A percentile compares a stretch with the other conserved stretches of the same genome.
phyloP scores from a whole-genome alignment of 305 asterid genomes.

The Rubia peregrina region DNA sequence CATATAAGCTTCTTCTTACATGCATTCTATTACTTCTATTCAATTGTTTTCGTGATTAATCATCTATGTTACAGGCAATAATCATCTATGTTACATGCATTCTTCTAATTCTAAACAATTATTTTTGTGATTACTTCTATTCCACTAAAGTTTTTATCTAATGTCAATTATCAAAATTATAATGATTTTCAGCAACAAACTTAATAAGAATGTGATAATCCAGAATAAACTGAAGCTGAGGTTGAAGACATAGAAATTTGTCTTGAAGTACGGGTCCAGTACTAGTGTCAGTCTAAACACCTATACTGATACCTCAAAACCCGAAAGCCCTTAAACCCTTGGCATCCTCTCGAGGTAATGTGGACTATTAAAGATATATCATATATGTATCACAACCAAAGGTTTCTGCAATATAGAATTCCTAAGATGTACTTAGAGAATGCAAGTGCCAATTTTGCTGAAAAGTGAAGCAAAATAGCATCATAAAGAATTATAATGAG shows the following conservation, averaged over 20 bases:
- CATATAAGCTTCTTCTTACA: background rate
- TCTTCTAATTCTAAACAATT: too few relatives aligned
- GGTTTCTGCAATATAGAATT: conserved; percentile 36
- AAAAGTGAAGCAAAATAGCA: conserved; percentile 19
- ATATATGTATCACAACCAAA: conserved; percentile 70
- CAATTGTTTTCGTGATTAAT: conserved; percentile 6
- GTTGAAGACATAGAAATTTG: conserved; percentile 77
- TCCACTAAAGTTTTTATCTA: too few relatives aligned
- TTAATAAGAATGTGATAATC: background rate
- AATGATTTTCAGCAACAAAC: background rate
- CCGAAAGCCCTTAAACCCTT: conserved; percentile 30
- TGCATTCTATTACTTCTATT: background rate
- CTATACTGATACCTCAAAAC: conserved; percentile 34
- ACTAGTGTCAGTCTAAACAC: conserved; percentile 21
- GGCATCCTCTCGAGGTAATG: conserved; percentile 55
- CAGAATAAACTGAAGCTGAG: conserved; percentile 87
- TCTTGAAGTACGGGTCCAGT: conserved; percentile 36
- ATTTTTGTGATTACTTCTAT: too few relatives aligned
- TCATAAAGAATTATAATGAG: conserved; percentile 26
- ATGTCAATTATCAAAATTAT: background rate
- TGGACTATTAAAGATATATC: conserved; percentile 31
- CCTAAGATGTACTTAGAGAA: conserved; percentile 27
- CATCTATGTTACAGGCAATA: conserved; percentile 16
- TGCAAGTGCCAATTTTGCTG: conserved; percentile 10
- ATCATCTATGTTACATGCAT: too few relatives aligned